Conservation (phyloP, 139 green algal genomes). For the Micractinium sp. region DNA sequence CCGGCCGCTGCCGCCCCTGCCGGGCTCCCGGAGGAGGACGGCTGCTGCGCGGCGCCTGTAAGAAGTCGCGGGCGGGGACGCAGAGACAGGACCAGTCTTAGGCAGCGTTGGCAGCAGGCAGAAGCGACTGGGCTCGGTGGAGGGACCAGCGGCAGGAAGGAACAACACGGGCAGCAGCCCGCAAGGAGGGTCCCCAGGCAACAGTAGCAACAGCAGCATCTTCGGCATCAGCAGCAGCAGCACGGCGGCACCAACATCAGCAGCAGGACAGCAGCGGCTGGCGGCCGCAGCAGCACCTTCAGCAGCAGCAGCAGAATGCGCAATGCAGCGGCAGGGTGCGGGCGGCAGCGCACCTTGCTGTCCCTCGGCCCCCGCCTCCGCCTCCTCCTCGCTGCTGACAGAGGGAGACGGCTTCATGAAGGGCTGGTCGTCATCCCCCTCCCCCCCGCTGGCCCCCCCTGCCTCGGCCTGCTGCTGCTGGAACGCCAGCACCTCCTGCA, state of each 20-base stretch:
- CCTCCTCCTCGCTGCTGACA: slow-evolving; percentile 32
- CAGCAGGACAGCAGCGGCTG: not conserved
- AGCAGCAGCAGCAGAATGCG: not conserved
- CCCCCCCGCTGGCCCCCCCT: not conserved
- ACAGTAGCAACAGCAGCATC: too few relatives aligned
- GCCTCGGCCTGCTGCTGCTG: slow-evolving; percentile 15
- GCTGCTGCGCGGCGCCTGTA: not conserved
- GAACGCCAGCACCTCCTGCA: slow-evolving; percentile 45
- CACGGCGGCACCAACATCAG: not conserved
- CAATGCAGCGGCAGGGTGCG: too few relatives aligned
- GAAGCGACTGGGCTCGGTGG: too few relatives aligned
- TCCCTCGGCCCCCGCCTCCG: not conserved
- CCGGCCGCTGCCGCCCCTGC: not conserved
- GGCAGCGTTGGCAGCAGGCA: too few relatives aligned
- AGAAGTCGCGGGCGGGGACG: too few relatives aligned
- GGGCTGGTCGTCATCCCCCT: not conserved
- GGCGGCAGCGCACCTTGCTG: not conserved
- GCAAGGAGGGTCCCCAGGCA: too few relatives aligned
- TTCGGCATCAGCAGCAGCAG: not conserved
- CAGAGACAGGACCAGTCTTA: too few relatives aligned
- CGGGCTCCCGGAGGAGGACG: not conserved
- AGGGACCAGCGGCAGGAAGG: too few relatives aligned
- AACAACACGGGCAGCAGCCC: too few relatives aligned
- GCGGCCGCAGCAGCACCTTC: not conserved
- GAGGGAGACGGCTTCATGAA: slow-evolving; percentile 63